Evolutionary conservation across 2,329 filamentous ascomycete species (phyloP).

Genomic region (Diaporthe sp.): DNA sequence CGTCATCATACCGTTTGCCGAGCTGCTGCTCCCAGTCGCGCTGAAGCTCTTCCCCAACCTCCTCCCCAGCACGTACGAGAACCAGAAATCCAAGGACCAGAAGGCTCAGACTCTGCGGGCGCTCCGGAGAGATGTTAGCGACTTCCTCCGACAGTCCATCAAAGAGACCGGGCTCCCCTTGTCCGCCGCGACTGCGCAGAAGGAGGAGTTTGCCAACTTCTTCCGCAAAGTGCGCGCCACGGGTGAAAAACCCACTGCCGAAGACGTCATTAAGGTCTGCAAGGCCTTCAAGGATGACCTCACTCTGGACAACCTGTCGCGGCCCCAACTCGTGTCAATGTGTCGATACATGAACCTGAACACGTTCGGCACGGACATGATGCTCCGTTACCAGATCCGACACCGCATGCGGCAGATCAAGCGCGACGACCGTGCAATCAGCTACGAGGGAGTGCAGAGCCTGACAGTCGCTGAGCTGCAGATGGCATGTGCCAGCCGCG

Average conservation of each 20-base stretch:
- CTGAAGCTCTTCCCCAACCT: constrained; percentile 97
- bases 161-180: constrained; percentile 94
- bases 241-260: constrained; percentile 87
- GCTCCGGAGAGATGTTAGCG: constrained; percentile 93
- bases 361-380: constrained; percentile 96
- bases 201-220: constrained; percentile 95
- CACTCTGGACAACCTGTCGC: constrained; percentile 95
- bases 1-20: constrained; percentile 95
- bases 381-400: constrained; percentile 96
- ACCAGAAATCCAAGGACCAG: constrained; percentile 87
- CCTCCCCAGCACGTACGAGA: constrained; percentile 97
- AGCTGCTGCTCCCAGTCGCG: constrained; percentile 90
- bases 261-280: constrained; percentile 98
- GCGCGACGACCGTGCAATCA: constrained; percentile 94
- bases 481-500: constrained; percentile 90
- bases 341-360: constrained; percentile 99
- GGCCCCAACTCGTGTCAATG: constrained; percentile 96
- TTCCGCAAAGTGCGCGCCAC: constrained; percentile 96
- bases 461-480: constrained; percentile 95
- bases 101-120: constrained; percentile 87
- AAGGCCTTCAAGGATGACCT: constrained; percentile 99
- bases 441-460: constrained; percentile 92
- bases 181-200: constrained; percentile 86
- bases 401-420: constrained; percentile 99
- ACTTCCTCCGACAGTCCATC: constrained; percentile 88